These are phyloP conservation scores for Alliaria petiolata DNA, from an alignment of 345 rosid species.

Conservation along the genomic window DNA sequence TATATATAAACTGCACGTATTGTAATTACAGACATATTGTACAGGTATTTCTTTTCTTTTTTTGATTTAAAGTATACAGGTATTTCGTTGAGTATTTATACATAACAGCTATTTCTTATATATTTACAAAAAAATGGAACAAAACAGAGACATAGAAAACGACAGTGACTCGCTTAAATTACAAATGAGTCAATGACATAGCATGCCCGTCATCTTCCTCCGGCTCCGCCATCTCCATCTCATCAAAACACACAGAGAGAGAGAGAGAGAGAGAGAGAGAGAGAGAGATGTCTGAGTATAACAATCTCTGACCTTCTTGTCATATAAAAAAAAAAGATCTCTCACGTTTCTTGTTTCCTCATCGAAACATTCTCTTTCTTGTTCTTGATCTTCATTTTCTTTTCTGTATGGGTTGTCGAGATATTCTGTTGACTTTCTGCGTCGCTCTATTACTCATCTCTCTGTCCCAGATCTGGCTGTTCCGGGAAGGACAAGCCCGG, in stretches of 20 bases:
- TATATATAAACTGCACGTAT: neutral
- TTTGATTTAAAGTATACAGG: neutral
- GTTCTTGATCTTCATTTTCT: neutral
- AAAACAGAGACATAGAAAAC: slow-evolving; percentile 17
- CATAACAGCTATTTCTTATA: neutral
- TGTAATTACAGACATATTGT: neutral
- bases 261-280: slow-evolving; percentile 6
- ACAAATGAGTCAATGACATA: slow-evolving; percentile 21
- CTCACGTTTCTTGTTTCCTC: slow-evolving; percentile 1
- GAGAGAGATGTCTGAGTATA: slow-evolving; percentile 5
- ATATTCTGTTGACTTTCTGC: slow-evolving; percentile 21
- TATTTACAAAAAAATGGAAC: neutral
- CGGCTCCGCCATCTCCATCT: slow-evolving; percentile 12
- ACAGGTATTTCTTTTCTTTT: too few species aligned
- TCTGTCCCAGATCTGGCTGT: slow-evolving; percentile 29
- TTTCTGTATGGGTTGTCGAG: slow-evolving; percentile 26
- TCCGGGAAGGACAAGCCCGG: slow-evolving; percentile 15
- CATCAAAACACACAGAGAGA: neutral
- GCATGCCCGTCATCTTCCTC: slow-evolving; percentile 17
- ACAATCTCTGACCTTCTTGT: slow-evolving; percentile 19
- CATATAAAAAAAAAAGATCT: neutral
- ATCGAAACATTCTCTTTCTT: neutral
- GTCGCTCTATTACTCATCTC: slow-evolving; percentile 23
- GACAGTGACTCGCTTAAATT: slow-evolving; percentile 10
- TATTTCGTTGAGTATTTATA: neutral